phyloP scores from a whole-genome alignment of 2,329 filamentous ascomycete species.

The Rosellinia necatrix region DNA sequence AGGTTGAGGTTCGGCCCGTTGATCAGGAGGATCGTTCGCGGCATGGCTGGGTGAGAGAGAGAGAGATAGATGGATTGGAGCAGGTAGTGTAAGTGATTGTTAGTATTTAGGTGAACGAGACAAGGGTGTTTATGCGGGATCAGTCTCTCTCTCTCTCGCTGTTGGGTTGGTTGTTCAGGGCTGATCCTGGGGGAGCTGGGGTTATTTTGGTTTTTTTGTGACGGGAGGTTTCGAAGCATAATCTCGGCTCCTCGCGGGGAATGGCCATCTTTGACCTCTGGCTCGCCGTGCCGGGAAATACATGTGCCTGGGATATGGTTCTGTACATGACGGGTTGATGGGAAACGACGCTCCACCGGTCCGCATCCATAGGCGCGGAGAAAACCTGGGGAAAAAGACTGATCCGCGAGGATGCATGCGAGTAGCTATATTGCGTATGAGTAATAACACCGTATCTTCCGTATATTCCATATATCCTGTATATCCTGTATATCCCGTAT shows the following conservation, averaged over 20 bases:
- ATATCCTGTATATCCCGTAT: too few relatives aligned
- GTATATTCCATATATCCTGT: too few relatives aligned
- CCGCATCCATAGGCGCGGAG: slow-evolving; percentile 13
- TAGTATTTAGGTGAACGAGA: neutral
- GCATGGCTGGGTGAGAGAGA: slow-evolving; percentile 16
- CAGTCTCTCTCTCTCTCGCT: too few relatives aligned
- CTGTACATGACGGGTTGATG: neutral
- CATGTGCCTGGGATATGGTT: neutral
- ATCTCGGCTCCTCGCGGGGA: neutral
- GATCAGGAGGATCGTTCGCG: slow-evolving; percentile 66
- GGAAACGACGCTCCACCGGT: slow-evolving; percentile 5
- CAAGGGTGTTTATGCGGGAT: too few relatives aligned
- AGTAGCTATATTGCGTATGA: neutral
- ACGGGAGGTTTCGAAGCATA: too few relatives aligned
- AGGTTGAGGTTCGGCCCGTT: slow-evolving; percentile 87
- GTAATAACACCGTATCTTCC: neutral
- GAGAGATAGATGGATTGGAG: too few relatives aligned
- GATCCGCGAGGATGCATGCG: neutral
- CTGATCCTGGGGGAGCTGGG: too few relatives aligned
- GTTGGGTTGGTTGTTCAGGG: too few relatives aligned
- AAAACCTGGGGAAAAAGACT: slow-evolving; percentile 21
- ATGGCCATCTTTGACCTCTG: neutral
- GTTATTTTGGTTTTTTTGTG: too few relatives aligned
- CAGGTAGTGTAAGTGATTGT: too few relatives aligned
- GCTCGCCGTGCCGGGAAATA: neutral